A percentile compares a stretch with the other conserved stretches of the same genome.
phyloP scores from a whole-genome alignment of 2,329 filamentous ascomycete species.

The Trichothecium roseum region DNA sequence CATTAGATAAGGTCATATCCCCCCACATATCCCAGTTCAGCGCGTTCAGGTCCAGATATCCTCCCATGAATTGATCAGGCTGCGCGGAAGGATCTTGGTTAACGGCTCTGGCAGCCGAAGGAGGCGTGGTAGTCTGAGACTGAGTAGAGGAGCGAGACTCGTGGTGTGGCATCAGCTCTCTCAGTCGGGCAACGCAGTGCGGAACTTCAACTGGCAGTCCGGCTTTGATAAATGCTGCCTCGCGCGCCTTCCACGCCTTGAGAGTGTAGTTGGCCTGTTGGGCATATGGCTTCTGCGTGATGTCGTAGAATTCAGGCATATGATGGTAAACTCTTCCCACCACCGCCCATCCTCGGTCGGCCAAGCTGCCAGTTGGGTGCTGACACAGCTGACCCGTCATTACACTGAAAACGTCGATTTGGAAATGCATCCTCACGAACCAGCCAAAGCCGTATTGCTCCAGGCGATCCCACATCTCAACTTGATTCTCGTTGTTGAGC shows the following conservation, averaged over 20 bases:
- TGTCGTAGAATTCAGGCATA: conserved; percentile 40
- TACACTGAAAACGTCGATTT: conserved; percentile 44
- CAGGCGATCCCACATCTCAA: conserved; percentile 31
- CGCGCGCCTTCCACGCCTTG: conserved; percentile 42
- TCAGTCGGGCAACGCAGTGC: conserved; percentile 33
- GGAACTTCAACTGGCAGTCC: conserved; percentile 31
- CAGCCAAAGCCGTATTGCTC: conserved; percentile 40
- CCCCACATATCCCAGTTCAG: conserved; percentile 38
- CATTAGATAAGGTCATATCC: conserved; percentile 12
- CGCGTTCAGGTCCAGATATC: conserved; percentile 30
- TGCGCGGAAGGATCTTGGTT: conserved; percentile 14
- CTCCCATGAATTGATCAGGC: conserved; percentile 33
- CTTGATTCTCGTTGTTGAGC: conserved; percentile 35
- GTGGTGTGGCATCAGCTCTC: conserved; percentile 27
- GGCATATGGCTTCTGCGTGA: conserved; percentile 31
- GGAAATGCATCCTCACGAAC: conserved; percentile 44
- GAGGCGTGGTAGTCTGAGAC: conserved; percentile 13
- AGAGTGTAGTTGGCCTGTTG: conserved; percentile 36
- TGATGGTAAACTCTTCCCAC: conserved; percentile 35
- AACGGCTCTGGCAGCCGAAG: conserved; percentile 15
- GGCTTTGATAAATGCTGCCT: conserved; percentile 25
- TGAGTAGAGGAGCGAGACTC: conserved; percentile 22
- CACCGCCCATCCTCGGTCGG: conserved; percentile 42
- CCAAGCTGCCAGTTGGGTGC: conserved; percentile 35
- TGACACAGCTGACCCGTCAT: conserved; percentile 42